A percentile compares a stretch with the other conserved stretches of the same genome.
Evolutionary conservation across 495 filamentous ascomycete genomes (phyloP).

Genomic region (Pseudomonodictys pantanalensis): DNA sequence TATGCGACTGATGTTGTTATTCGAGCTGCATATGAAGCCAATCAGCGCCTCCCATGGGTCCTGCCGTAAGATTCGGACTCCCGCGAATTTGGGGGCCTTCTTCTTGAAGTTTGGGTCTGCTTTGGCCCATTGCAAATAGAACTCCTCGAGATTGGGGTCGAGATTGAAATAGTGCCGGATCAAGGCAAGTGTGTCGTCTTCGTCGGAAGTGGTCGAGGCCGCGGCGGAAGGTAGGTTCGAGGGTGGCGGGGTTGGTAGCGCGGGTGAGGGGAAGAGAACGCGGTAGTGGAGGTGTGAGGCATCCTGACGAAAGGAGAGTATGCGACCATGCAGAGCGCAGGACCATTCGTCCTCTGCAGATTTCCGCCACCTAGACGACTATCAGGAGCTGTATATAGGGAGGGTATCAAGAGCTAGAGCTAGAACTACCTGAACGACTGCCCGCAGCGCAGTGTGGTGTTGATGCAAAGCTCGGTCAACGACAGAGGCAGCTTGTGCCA

Average conservation of each 20-base stretch:
- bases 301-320: conserved; percentile 84
- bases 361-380: conserved; percentile 69
- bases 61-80: conserved; percentile 91
- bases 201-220: conserved; percentile 19
- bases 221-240: conserved; percentile 35
- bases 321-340: conserved; percentile 78
- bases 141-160: conserved; percentile 60
- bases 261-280: conserved; percentile 53
- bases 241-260: conserved; percentile 41
- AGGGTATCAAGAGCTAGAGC: background rate
- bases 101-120: conserved; percentile 86
- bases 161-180: conserved; percentile 83
- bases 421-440: conserved; percentile 72
- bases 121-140: conserved; percentile 85
- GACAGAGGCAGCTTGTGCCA: conserved; percentile 81
- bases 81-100: conserved; percentile 81
- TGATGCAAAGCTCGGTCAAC: conserved; percentile 79
- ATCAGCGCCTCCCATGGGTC: conserved; percentile 95
- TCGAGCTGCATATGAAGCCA: conserved; percentile 96
- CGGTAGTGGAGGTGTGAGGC: conserved; percentile 75
- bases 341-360: conserved; percentile 80
- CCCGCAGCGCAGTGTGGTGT: conserved; percentile 86
- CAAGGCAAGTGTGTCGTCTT: conserved; percentile 62
- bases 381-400: conserved; percentile 8
- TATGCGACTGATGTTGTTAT: conserved; percentile 96